Evolutionary conservation across 108 stramenopile species (phyloP).

Genomic region (Cyclostephanos invisitatus): DNA sequence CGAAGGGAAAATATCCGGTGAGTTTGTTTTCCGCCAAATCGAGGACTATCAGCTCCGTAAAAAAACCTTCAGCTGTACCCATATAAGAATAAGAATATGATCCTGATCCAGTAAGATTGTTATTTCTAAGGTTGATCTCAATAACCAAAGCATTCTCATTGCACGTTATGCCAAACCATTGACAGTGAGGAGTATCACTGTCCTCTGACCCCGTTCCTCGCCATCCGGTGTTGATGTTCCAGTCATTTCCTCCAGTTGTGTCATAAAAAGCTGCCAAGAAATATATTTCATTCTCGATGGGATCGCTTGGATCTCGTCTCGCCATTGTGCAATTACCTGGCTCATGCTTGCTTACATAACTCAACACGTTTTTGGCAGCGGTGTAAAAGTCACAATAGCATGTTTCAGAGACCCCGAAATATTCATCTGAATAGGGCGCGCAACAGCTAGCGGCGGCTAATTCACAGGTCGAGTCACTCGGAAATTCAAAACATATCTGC

Average conservation of each 20-base stretch:
- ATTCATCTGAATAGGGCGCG: too few species aligned
- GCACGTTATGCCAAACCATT: constrained; percentile 29
- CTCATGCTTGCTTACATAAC: not conserved
- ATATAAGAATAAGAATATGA: not conserved
- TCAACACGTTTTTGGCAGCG: too few species aligned
- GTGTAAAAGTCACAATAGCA: constrained; percentile 1
- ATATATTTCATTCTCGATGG: not conserved
- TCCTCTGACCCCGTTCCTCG: too few species aligned
- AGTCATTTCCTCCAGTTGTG: constrained; percentile 1
- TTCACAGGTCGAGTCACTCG: not conserved
- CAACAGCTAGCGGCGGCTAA: not conserved
- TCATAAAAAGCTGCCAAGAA: not conserved
- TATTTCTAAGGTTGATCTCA: constrained; percentile 14
- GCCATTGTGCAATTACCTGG: not conserved
- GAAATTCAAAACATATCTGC: not conserved
- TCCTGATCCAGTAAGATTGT: constrained; percentile 1
- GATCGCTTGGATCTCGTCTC: not conserved
- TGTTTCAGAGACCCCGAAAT: not conserved
- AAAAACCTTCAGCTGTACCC: too few species aligned
- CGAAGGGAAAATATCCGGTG: not conserved
- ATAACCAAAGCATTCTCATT: constrained; percentile 15
- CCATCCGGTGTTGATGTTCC: constrained; percentile 24
- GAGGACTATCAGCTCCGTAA: constrained; percentile 9
- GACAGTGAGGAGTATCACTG: not conserved
- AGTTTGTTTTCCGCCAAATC: constrained; percentile 30